A percentile compares a stretch with the other conserved stretches of the same genome.
phyloP scores from a whole-genome alignment of 345 rosid genomes.

The Hypericum androsaemum region DNA sequence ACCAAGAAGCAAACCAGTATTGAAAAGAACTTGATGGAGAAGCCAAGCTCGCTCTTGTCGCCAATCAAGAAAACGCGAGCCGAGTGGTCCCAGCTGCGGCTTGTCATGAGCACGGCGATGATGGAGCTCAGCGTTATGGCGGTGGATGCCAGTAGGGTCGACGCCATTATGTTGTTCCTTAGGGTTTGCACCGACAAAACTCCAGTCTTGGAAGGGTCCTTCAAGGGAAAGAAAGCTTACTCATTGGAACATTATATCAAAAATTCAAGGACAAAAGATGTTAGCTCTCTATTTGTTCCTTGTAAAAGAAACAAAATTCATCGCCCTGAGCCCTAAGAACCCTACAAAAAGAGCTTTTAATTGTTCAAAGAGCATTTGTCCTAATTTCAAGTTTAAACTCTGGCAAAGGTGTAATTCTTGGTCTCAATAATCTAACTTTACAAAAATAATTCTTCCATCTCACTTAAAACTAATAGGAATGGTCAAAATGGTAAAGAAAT shows the following conservation, averaged over 20 bases:
- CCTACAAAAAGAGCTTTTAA: too few species aligned
- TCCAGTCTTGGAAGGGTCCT: conserved; percentile 67
- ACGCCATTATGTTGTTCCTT: conserved; percentile 91
- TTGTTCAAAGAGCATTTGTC: too few species aligned
- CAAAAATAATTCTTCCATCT: too few species aligned
- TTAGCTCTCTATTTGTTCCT: too few species aligned
- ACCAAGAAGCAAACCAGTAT: conserved; percentile 59
- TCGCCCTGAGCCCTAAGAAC: too few species aligned
- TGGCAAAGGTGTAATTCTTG: too few species aligned
- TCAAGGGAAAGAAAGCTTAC: background rate
- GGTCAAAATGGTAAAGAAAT: too few species aligned
- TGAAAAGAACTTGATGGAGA: conserved; percentile 58
- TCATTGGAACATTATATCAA: background rate
- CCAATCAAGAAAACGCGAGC: conserved; percentile 37
- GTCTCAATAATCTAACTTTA: too few species aligned
- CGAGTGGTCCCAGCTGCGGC: conserved; percentile 18
- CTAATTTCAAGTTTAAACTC: too few species aligned
- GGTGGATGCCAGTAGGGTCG: conserved; percentile 75
- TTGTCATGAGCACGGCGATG: conserved; percentile 54
- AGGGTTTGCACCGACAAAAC: conserved; percentile 87
- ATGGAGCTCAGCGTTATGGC: conserved; percentile 78
- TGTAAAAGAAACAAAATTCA: too few species aligned
- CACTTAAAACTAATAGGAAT: too few species aligned
- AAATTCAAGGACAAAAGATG: too few species aligned
- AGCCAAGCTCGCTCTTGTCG: conserved; percentile 38